phyloP scores from a whole-genome alignment of 129 eudicot species.

The Smallanthus sonchifolius region DNA sequence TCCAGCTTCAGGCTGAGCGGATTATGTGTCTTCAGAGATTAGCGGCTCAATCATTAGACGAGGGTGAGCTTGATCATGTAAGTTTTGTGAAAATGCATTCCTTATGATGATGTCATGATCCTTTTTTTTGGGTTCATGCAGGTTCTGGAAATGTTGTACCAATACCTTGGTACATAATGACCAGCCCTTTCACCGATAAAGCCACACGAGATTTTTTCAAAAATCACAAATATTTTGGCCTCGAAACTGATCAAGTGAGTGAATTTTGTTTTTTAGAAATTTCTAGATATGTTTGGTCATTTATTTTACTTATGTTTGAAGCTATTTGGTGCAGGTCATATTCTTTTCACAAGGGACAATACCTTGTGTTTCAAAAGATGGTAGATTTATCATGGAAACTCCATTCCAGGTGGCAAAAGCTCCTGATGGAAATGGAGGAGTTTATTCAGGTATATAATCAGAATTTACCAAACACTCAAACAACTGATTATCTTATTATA shows the following conservation, averaged over 20 bases:
- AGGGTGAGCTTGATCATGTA: conserved; percentile 51
- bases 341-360: conserved; percentile 97
- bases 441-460: conserved; percentile 68
- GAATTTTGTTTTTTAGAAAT: not conserved
- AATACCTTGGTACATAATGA: conserved; percentile 98
- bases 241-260: conserved; percentile 80
- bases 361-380: conserved; percentile 93
- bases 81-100: not conserved
- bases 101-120: conserved; percentile 18
- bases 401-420: conserved; percentile 98
- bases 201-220: conserved; percentile 82
- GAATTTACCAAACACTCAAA: not conserved
- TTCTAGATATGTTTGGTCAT: not conserved
- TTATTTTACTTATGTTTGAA: not conserved
- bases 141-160: conserved; percentile 51
- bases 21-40: conserved; percentile 79
- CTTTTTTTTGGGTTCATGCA: conserved; percentile 23
- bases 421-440: conserved; percentile 99
- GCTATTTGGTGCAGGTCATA: conserved; percentile 55
- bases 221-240: conserved; percentile 87
- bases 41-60: conserved; percentile 65
- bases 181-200: conserved; percentile 96
- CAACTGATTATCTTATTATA: not conserved
- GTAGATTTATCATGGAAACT: conserved; percentile 92
- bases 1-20: conserved; percentile 96